Evolutionary conservation across 257 asterid genomes (phyloP), one percentile per base, ranked within the genome.

Genomic region (Leonotis leonurus): DNA sequence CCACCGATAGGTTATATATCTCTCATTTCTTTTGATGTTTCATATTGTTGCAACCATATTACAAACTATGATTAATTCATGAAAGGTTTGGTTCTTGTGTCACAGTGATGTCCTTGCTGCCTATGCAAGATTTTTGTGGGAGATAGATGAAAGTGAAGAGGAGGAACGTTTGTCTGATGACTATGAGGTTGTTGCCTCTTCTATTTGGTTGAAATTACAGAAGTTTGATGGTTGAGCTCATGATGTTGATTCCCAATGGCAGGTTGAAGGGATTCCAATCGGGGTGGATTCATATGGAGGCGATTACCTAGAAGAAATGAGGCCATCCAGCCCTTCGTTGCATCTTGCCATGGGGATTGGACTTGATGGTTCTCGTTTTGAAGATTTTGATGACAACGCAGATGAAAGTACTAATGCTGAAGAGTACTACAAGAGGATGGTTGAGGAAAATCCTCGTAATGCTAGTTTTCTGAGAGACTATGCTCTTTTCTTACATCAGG

Each of bases 321-420:
- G 76, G 41, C 92, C 87, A 3, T 55, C 82, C 29, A 91, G 94
- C 67, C 84, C 96, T 36, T 79, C 83, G 16, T 59, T 85, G 25
- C 95, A 91, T 60, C 92, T 88, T 9, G 95, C 96, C 2, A 68
- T 75, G 75, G 96, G 98, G 22, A 79, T 82, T 21, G 94, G 96
- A 71, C 60, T 84, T 18, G 67, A 72, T 53, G 36, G 30, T 3
- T 17, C 70, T 48, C 70, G 75, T 56, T 52, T 78, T 72, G 71
- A 66, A 22, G 53, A 64, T 13, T 37, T 57, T 24, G 40, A 50
- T 53, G 62, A 53, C 64, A 60, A 37, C 70, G 46, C 64, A 4
- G 73, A 48, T 37, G 84, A 59, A 12, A 65, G 51, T 41, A 27
- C 30, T 35, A 50, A 29, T 27, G 58, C 41, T 24, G 97, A 87